Conservation (phyloP, 2,329 filamentous ascomycete genomes). For the Aspergillus intermedius region DNA sequence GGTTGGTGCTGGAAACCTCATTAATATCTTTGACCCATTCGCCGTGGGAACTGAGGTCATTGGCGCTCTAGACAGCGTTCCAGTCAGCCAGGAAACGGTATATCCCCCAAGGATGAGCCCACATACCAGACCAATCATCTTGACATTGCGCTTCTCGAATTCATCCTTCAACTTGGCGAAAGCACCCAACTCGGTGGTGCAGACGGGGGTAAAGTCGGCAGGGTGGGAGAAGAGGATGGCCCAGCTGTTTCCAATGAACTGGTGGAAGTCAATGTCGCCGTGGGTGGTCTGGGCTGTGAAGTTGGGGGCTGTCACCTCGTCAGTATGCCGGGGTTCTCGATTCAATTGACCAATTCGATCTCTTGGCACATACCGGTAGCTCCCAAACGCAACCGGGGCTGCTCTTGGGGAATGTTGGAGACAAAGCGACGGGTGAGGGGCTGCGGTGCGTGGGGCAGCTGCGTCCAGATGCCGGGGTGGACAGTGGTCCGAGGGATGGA, state of each 20-base stretch:
- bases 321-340: not conserved
- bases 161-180: slow-evolving; percentile 85
- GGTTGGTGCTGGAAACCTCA: slow-evolving; percentile 64
- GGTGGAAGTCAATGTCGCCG: slow-evolving; percentile 62
- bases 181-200: slow-evolving; percentile 90
- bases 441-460: slow-evolving; percentile 14
- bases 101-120: not conserved
- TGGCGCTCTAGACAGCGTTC: slow-evolving; percentile 52
- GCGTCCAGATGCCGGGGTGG: slow-evolving; percentile 13
- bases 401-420: slow-evolving; percentile 21
- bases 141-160: slow-evolving; percentile 78
- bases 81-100: not conserved
- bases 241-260: slow-evolving; percentile 63
- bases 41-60: slow-evolving; percentile 73
- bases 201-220: slow-evolving; percentile 85
- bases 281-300: slow-evolving; percentile 61
- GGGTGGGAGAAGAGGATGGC: slow-evolving; percentile 64
- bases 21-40: slow-evolving; percentile 85
- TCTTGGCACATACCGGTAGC: slow-evolving; percentile 22
- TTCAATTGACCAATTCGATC: not conserved
- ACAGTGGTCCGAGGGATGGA: slow-evolving; percentile 17
- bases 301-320: slow-evolving; percentile 47
- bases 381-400: slow-evolving; percentile 29
- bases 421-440: slow-evolving; percentile 25
- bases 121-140: slow-evolving; percentile 73